phyloP scores from a whole-genome alignment of 164 flowering plant genomes.

The Chimonanthus salicifolius region DNA sequence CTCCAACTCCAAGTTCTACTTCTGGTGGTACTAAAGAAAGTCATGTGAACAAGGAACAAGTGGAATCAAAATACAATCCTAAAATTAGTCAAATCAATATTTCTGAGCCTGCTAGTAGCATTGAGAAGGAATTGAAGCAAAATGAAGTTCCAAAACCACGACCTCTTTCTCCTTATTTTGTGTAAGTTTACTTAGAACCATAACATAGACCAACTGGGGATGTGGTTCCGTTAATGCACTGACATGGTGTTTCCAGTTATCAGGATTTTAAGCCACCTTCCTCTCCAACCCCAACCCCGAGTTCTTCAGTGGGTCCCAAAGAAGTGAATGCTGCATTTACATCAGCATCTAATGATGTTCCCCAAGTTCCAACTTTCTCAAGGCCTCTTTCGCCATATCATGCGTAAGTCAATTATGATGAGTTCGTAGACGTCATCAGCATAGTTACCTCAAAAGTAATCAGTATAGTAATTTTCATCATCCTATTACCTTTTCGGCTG shows the following conservation, averaged over 20 bases:
- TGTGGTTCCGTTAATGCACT: conserved; percentile 2
- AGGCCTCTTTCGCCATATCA: conserved; percentile 32
- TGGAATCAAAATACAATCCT: neutral
- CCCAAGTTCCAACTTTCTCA: conserved; percentile 9
- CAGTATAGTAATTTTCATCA: neutral
- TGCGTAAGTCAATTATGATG: conserved; percentile 26
- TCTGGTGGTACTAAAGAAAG: conserved; percentile 8
- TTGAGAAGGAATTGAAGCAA: conserved; percentile 7
- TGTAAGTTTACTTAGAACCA: conserved; percentile 15
- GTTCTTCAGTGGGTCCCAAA: conserved; percentile 20
- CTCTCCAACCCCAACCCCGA: conserved; percentile 38
- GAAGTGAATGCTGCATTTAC: conserved; percentile 4
- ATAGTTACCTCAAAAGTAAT: neutral
- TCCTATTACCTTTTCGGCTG: neutral
- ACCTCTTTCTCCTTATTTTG: conserved; percentile 46
- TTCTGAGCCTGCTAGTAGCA: neutral
- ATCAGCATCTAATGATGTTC: conserved; percentile 8
- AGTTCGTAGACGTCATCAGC: neutral
- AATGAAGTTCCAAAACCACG: conserved; percentile 13
- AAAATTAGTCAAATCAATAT: conserved; percentile 11
- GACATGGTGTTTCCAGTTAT: conserved; percentile 41
- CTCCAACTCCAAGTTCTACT: conserved; percentile 29
- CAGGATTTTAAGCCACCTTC: conserved; percentile 83
- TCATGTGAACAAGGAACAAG: conserved; percentile 1
- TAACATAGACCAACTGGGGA: neutral